Evolutionary conservation across 2,329 filamentous ascomycete genomes (phyloP).

Genomic region (Dactylonectria estremocensis): DNA sequence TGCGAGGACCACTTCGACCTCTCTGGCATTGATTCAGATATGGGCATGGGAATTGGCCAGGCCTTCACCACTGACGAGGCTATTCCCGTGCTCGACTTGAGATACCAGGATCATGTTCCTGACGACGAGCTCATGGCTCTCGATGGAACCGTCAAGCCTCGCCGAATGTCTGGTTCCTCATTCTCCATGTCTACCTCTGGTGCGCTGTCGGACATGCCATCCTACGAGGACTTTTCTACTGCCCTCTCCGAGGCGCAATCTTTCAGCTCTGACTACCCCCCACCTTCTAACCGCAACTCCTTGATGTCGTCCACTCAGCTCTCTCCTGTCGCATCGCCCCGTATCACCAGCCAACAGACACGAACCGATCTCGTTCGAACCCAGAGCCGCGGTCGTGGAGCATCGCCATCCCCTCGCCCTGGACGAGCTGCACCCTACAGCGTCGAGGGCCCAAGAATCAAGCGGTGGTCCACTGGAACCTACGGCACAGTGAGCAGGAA

Average conservation of each 20-base stretch:
- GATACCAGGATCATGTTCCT: slow-evolving; percentile 62
- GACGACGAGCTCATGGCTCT: slow-evolving; percentile 68
- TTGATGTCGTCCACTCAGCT: slow-evolving; percentile 79
- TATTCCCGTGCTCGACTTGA: slow-evolving; percentile 73
- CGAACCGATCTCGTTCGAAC: slow-evolving; percentile 74
- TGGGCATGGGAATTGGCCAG: slow-evolving; percentile 73
- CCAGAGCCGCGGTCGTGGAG: slow-evolving; percentile 75
- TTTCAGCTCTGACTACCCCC: slow-evolving; percentile 77
- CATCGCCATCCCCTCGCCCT: slow-evolving; percentile 80
- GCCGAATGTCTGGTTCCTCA: slow-evolving; percentile 80
- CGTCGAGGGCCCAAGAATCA: slow-evolving; percentile 76
- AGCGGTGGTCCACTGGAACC: slow-evolving; percentile 85
- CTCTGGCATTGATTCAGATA: slow-evolving; percentile 69
- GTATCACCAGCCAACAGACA: slow-evolving; percentile 74
- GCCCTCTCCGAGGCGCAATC: slow-evolving; percentile 77
- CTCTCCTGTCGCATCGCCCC: slow-evolving; percentile 81
- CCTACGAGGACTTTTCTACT: slow-evolving; percentile 80
- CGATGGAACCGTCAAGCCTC: slow-evolving; percentile 68
- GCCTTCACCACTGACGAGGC: slow-evolving; percentile 75
- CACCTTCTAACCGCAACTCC: slow-evolving; percentile 78
- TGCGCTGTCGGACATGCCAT: slow-evolving; percentile 76
- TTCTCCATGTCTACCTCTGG: slow-evolving; percentile 80
- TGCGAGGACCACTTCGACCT: slow-evolving; percentile 72
- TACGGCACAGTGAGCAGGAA: slow-evolving; percentile 73
- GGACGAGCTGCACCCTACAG: slow-evolving; percentile 80